Base-by-base conservation (phyloP, 495 filamentous ascomycete genomes). In the Astrothelium macrocarpum region DNA sequence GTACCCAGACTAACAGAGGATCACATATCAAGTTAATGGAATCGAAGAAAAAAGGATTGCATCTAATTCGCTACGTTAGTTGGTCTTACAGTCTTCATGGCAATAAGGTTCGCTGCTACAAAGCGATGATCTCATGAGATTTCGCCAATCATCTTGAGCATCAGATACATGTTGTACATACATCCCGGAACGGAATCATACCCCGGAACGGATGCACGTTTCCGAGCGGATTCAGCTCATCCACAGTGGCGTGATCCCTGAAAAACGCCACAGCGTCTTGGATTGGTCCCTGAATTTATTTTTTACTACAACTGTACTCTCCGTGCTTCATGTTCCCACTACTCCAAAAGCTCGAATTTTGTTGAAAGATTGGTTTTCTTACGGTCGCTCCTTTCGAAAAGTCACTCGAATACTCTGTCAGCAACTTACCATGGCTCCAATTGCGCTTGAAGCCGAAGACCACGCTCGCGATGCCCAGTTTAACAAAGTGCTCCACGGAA, bases 381-480 rank as follows among this genome's bases (percentile, higher is more conserved):
- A 26, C 49, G 16, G 16, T 56, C 49, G 25, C 23, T 56, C 20
- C 20, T 29, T 28, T n/a, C n/a, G 7, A 56, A 56, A 3, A 10
- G 0, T 28, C 23, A 7, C 9, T 56, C 1, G 4, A 9, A 28
- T 20, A 5, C 29, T 26, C 25, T 28, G 23, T 3, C 9, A 56
- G 9, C 4, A 56, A 56, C 36, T 42, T 16, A 14, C 60, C 42
- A 95, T 93, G 88, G 79, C 88, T 68, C 80, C 86, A 62, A 72
- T 82, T 62, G 80, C 82, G 63, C 85, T 98, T 66, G 93, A 98
- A 81, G 77, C 80, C 67, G 89, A 98, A 78, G 85, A 98, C 75
- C 87, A 90, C 72, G 69, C 73, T 68, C 91, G 95, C 68, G 94
- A 98, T 90, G 90, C 92, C 31, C 89, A 83, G 61, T 98, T 98